Base-by-base conservation (phyloP, 257 asterid species). In the Solanum verrucosum region DNA sequence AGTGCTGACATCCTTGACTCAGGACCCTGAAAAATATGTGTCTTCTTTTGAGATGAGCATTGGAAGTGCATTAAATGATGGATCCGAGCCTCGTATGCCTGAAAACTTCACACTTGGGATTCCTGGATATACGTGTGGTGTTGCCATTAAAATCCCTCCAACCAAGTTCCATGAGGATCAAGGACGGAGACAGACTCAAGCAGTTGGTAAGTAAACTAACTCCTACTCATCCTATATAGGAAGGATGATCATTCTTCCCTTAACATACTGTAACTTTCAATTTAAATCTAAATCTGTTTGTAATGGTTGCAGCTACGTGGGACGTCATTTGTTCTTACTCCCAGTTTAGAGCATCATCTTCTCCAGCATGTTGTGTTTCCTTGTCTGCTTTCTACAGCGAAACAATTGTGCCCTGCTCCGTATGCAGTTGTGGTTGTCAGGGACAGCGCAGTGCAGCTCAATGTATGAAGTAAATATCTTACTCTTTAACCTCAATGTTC, bases 311-410 rank as follows among this genome's bases (percentile, higher is more conserved):
- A 96, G 98, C 88, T 2, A 94, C 98, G 18, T 93, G 95, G 95
- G 94, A 96, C 74, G 93, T 94, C 89, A 93, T 94, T 0, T 95
- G 99, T 88, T 89, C 95, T 29, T 95, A 92, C 84, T 96, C 98
- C 35, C 99, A 93, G 91, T 93, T 92, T 86, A 60, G 90, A 49
- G 97, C 98, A 63, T 90, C 96, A n/a, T 9, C 90, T 27, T 86
- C 94, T 6, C 98, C 98, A 11, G 92, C 90, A 1, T 96, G 98
- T 68, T 95, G 98, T 83, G 98, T 96, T 90, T 92, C 98, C 7
- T 38, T 96, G 67, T 94, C 99, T n/a, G 93, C 99, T 37, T 96
- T 96, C 87, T 96, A 96, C 91, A 91, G 88, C 72, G 72, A 88
- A 12, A 91, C 95, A 27, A 92, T 95, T 9, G 89, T 94, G 27